phyloP scores from a whole-genome alignment of 2,329 filamentous ascomycete genomes.

The Dothistroma pini region DNA sequence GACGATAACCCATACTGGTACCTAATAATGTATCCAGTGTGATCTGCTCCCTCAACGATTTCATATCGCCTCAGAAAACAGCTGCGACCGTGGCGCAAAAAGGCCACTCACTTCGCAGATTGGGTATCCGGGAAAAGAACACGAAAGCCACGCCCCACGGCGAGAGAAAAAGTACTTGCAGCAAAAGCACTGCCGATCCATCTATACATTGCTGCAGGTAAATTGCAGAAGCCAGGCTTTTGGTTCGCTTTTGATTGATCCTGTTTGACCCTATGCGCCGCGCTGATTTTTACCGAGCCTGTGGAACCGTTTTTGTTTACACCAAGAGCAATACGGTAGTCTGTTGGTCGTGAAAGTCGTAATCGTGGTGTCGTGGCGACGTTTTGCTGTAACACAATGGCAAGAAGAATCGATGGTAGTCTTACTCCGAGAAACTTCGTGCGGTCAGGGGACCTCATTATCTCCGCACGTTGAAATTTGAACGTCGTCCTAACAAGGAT shows the following conservation, averaged over 20 bases:
- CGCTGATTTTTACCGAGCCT: background rate
- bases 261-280: slow-evolving; percentile 7
- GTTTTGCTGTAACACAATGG: background rate
- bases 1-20: slow-evolving; percentile 9
- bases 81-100: background rate
- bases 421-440: background rate
- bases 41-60: slow-evolving; percentile 3
- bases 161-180: background rate
- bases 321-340: slow-evolving; percentile 1
- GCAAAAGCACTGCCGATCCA: background rate
- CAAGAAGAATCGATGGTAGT: background rate
- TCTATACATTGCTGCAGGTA: background rate
- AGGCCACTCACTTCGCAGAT: slow-evolving; percentile 6
- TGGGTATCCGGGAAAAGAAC: slow-evolving; percentile 11
- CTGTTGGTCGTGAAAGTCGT: slow-evolving; percentile 8
- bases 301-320: slow-evolving; percentile 7
- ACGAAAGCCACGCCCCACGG: background rate
- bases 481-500: slow-evolving; percentile 24
- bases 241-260: background rate
- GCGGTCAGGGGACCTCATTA: slow-evolving; percentile 5
- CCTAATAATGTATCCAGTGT: background rate
- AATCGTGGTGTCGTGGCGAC: slow-evolving; percentile 7
- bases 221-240: background rate
- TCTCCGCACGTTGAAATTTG: slow-evolving; percentile 20
- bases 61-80: background rate